Evolutionary conservation across 2,329 filamentous ascomycete genomes (phyloP), one percentile per base, ranked within the genome.

Genomic region (Diaporthe citrichinensis): DNA sequence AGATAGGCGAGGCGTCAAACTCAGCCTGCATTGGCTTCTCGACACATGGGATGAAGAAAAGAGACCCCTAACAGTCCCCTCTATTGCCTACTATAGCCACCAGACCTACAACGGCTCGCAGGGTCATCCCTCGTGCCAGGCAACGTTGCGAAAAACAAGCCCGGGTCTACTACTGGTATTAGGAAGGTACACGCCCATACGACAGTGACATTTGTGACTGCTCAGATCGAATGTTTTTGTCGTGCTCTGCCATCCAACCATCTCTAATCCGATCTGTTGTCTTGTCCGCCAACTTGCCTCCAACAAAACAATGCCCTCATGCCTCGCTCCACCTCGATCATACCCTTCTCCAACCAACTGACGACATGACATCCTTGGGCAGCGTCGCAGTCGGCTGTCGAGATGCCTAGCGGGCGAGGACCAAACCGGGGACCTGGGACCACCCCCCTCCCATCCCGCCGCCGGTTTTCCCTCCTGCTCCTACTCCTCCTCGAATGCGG

Each of bases 21-120:
- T 68, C 65, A 68, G 65, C 65, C 65, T 39, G 65, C 65, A 53
- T 68, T 68, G 65, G 65, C 28, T 53, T 8, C 4, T 36, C 20
- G 9, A 65, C 28, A 67, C 10, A 14, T 68, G 31, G 46, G 46
- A 68, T 17, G 46, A 34, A n/a, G 44, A 25, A 34, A 9, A 31
- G 25, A 20, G 49, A 12, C 28, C 41, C 65, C 46, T 10, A 17
- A 17, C 31, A 36, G 14, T 10, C 25, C 28, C n/a, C 28, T 36
- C 61, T 23, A 15, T 67, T n/a, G 28, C 44, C 28, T 68, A 23
- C 28, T 39, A 53, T 53, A 53, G 34, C 17, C 17, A 14, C 4
- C 23, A 12, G n/a, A 7, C 34, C 23, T 53, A 4, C 34, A 39
- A 28, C 31, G 65, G 65, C 65, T 68, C 14, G 65, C 65, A 68